Conservation (phyloP, 441 rosid species). For the Bruguiera hainesii region DNA sequence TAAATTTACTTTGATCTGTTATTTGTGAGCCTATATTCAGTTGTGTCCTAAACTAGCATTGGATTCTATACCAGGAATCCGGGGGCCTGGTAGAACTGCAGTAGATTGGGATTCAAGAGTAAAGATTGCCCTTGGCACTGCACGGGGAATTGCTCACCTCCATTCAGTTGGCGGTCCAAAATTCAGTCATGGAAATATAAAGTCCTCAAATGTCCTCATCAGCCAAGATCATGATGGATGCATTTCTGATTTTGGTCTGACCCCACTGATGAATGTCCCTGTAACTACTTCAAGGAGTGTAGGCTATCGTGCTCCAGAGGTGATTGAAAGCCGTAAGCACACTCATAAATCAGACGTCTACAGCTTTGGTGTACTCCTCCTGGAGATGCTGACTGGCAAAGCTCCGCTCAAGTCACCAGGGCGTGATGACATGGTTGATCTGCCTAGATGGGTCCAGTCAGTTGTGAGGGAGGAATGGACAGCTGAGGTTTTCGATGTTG, state of each 20-base stretch:
- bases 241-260: slow-evolving; percentile 67
- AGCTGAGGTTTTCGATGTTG: slow-evolving; percentile 86
- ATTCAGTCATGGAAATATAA: slow-evolving; percentile 80
- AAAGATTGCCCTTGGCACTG: slow-evolving; percentile 71
- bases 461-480: slow-evolving; percentile 98
- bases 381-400: slow-evolving; percentile 85
- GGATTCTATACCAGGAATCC: slow-evolving; percentile 45
- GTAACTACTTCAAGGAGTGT: slow-evolving; percentile 63
- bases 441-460: slow-evolving; percentile 92
- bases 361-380: slow-evolving; percentile 84
- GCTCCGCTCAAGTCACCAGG: slow-evolving; percentile 72
- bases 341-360: slow-evolving; percentile 81
- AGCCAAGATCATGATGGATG: slow-evolving; percentile 53
- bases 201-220: slow-evolving; percentile 80
- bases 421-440: slow-evolving; percentile 73
- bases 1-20: not conserved
- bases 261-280: slow-evolving; percentile 65
- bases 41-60: slow-evolving; percentile 10
- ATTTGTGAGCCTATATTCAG: not conserved
- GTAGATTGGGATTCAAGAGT: slow-evolving; percentile 76
- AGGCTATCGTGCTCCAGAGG: slow-evolving; percentile 91
- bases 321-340: slow-evolving; percentile 79
- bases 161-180: slow-evolving; percentile 66
- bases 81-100: slow-evolving; percentile 57
- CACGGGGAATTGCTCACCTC: slow-evolving; percentile 67